phyloP scores from a whole-genome alignment of 225 moss, liverwort and hornwort species.

The Thuidium tamariscinum region DNA sequence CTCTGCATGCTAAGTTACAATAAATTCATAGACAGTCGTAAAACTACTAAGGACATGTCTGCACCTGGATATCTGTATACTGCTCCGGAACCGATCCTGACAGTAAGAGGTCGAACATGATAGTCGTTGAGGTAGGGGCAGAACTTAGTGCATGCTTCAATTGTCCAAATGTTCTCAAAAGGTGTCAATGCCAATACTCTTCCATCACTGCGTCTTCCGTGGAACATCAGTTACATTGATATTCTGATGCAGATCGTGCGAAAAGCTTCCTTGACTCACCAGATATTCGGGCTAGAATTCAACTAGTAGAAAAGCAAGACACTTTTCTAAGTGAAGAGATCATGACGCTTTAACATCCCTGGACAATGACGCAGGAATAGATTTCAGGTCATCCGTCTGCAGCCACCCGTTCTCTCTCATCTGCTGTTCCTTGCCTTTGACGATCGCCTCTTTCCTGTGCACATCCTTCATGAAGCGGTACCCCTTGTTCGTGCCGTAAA shows the following conservation, averaged over 20 bases:
- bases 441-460: slow-evolving; percentile 45
- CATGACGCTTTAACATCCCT: slow-evolving; percentile 13
- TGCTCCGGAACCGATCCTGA: neutral
- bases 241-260: neutral
- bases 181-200: neutral
- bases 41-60: neutral
- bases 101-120: neutral
- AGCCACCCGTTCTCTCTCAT: slow-evolving; percentile 17
- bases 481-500: slow-evolving; percentile 46
- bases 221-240: neutral
- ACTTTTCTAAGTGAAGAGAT: neutral
- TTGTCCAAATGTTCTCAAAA: neutral
- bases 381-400: slow-evolving; percentile 16
- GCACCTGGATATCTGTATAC: neutral
- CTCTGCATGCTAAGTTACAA: neutral
- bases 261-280: neutral
- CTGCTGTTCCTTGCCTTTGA: slow-evolving; percentile 23
- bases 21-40: neutral
- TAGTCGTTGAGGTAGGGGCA: neutral
- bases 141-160: neutral
- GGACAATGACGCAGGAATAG: neutral
- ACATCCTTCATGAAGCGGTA: slow-evolving; percentile 48
- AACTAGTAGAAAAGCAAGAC: neutral
- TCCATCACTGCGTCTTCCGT: neutral
- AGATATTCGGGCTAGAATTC: neutral